Base-by-base conservation (phyloP, 2,329 filamentous ascomycete species). In the Neofusicoccum umdonicola region DNA sequence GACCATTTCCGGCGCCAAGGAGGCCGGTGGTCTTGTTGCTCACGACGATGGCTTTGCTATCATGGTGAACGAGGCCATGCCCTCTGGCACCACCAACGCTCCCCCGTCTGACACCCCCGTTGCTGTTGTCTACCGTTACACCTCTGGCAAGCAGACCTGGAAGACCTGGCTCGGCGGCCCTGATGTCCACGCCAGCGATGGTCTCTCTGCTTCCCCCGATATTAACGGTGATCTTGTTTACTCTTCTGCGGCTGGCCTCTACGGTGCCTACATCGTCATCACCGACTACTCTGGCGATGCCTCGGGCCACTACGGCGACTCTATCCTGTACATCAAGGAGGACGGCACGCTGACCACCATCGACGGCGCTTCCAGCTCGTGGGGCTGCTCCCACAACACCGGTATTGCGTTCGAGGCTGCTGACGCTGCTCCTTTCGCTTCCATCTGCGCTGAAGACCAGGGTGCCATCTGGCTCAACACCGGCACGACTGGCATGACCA, bases 401-500 rank as follows among this genome's bases (percentile, higher is more conserved):
- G 86, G 86, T 64, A 88, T 88, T 63, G 85, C 85, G 5, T 83
- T 88, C 62, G 86, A 87, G 71, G 84, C 82, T 17, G 85, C 86
- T 19, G 85, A 87, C 57, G 81, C 79, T 13, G 77, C 82, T 17
- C 86, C 86, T 3, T 88, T 85, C 66, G 84, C 85, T 22, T 84
- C 80, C 61, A 77, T 88, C 65, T 88, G 85, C 69, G 82, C 86
- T 17, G 85, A 88, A 69, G 86, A 88, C 67, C 85, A 88, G 71
- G 86, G 86, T 22, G 83, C 81, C 47, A 86, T 88, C 74, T 88
- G 86, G 86, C 78, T 88, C 56, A 88, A 88, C 78, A 87, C 85
- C 22, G 80, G 84, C 63, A 82, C 80, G 2, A 83, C 84, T 69
- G 81, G 82, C 31, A 88, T 88, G 86, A 70, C 66, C 64, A 74